Conservation (phyloP, 768 basidiomycete genomes). For the Lentinula detonsa region DNA sequence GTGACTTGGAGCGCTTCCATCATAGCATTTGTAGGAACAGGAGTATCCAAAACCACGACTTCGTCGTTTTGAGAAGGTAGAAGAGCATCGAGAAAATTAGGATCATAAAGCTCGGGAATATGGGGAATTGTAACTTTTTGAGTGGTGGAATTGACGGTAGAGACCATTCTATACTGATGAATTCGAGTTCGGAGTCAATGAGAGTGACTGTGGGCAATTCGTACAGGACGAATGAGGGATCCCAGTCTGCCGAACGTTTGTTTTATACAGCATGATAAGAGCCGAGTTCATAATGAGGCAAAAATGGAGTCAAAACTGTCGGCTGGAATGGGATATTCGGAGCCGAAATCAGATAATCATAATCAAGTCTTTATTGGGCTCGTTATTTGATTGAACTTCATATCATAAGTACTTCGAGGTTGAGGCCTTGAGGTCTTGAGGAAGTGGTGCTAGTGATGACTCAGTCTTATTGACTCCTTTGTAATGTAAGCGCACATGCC, state of each 20-base stretch:
- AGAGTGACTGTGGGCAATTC: neutral
- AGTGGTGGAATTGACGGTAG: slow-evolving; percentile 7
- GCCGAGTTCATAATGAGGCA: neutral
- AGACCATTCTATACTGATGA: neutral
- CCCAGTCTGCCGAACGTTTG: neutral
- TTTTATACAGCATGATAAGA: neutral
- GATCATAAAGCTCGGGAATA: slow-evolving; percentile 52
- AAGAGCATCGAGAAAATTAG: slow-evolving; percentile 51
- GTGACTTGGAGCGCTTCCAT: slow-evolving; percentile 45
- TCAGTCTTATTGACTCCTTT: no score
- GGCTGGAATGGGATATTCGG: neutral
- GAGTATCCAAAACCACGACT: neutral
- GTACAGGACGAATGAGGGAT: slow-evolving; percentile 1
- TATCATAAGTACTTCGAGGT: no score
- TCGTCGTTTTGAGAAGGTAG: slow-evolving; percentile 22
- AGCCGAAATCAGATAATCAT: no score
- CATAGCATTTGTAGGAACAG: slow-evolving; percentile 36
- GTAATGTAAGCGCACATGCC: no score
- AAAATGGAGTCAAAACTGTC: neutral
- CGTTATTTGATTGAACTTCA: no score
- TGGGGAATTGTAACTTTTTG: slow-evolving; percentile 48
- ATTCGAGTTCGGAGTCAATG: neutral
- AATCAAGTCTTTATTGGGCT: no score
- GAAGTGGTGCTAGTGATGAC: no score
- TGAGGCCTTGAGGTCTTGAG: no score